phyloP scores from a whole-genome alignment of 2,329 filamentous ascomycete genomes.

The Aspergillus spinulosporus region DNA sequence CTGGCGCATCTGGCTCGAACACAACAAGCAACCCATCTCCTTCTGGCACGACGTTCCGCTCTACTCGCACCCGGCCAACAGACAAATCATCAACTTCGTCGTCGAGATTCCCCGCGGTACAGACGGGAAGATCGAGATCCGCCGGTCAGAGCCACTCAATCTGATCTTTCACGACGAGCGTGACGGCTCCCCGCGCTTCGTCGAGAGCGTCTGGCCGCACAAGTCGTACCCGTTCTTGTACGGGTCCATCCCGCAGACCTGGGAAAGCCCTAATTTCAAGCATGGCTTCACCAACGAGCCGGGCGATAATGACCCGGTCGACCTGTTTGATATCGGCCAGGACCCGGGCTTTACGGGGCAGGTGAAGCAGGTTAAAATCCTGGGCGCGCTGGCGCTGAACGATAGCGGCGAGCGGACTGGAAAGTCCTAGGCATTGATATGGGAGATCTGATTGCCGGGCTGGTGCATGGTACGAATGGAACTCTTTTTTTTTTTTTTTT shows the following conservation, averaged over 20 bases:
- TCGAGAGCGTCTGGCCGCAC: constrained; percentile 1
- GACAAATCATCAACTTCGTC: constrained; percentile 5
- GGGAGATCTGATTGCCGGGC: not conserved
- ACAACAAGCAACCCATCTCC: constrained; percentile 1
- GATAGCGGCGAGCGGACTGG: constrained; percentile 8
- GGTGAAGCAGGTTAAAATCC: constrained; percentile 5
- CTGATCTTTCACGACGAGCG: constrained; percentile 7
- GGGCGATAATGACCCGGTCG: constrained; percentile 8
- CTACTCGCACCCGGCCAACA: not conserved
- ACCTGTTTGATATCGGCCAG: constrained; percentile 6
- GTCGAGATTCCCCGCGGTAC: constrained; percentile 5
- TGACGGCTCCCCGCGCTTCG: not conserved
- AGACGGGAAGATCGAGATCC: constrained; percentile 8
- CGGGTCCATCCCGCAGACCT: constrained; percentile 7
- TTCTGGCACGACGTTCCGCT: constrained; percentile 10
- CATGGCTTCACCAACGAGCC: constrained; percentile 1
- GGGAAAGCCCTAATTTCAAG: constrained; percentile 10
- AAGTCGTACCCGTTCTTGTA: constrained; percentile 4
- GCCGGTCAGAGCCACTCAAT: not conserved
- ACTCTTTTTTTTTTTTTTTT: no score
- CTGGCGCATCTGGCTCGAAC: constrained; percentile 9
- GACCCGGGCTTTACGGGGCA: not conserved
- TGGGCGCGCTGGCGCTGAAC: constrained; percentile 2
- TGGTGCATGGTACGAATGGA: not conserved
- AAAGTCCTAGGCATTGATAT: constrained; percentile 6